Evolutionary conservation across 257 asterid genomes (phyloP), one percentile per base, ranked within the genome.

Genomic region (Solanum sitiens): DNA sequence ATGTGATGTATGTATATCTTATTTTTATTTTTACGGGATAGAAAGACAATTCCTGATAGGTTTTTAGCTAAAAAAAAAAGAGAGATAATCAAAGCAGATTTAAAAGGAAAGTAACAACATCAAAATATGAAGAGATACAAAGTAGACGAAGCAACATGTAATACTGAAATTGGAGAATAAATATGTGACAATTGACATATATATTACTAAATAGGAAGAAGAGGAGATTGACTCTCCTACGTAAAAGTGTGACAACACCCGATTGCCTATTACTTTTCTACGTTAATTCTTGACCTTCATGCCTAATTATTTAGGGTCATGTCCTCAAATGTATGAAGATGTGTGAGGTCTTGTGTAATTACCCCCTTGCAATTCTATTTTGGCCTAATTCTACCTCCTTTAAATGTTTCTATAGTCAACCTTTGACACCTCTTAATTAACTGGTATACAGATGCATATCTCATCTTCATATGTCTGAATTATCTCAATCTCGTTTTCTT

Each of bases 181-280:
- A n/a, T 61, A 61, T 9, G 11, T 10, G 30, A 61, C 70, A 23
- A 61, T 23, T 61, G 12, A 23, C 14, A 37, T 9, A 61, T 37
- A 61, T 61, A 61, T 23, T 61, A 23, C 70, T 21, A 23, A 10
- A 9, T 23, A 4, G 11, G 30, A 13, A 61, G 30, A 61, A 61
- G 30, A 61, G 70, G 30, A 61, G 30, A 61, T 2, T 11, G 30
- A 9, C 7, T 10, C 30, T 61, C 30, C 30, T 21, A 9, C 30
- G 10, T 61, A 23, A 23, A 61, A 23, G 70, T 23, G 30, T 61
- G 70, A 61, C 70, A 61, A 61, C 70, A 10, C 2, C 0, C 2
- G 0, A 61, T 10, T 23, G 0, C 7, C 2, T 21, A 61, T 2
- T 61, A 61, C 2, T 4, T 4, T 61, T 21, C 0, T 23, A 61